A percentile compares a stretch with the other conserved stretches of the same genome.
Conservation (phyloP, 495 filamentous ascomycete species). For the Hypoxylon cercidicola region DNA sequence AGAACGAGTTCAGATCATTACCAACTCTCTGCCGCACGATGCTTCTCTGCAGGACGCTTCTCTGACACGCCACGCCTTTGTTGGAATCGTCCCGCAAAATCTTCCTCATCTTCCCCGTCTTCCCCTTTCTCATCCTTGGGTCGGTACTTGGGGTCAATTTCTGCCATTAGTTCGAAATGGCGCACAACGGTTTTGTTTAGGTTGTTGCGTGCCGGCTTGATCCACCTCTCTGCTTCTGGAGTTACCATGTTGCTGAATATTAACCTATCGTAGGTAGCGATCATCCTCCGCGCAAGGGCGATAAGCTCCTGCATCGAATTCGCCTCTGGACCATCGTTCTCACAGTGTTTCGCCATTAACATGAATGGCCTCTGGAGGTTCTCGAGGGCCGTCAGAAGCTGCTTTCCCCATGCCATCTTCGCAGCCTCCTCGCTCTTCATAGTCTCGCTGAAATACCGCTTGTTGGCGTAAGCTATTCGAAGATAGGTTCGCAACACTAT, state of each 20-base stretch:
- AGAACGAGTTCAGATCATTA: background rate
- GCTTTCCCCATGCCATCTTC: slow-evolving; percentile 45
- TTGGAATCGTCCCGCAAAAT: background rate
- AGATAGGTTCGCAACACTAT: slow-evolving; percentile 52
- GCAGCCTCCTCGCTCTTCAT: slow-evolving; percentile 23
- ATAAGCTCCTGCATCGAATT: slow-evolving; percentile 46
- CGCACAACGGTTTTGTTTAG: slow-evolving; percentile 37
- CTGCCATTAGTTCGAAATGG: slow-evolving; percentile 31
- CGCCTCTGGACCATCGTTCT: slow-evolving; percentile 27
- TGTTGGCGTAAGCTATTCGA: slow-evolving; percentile 49
- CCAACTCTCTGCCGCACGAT: background rate
- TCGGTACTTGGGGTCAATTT: slow-evolving; percentile 17
- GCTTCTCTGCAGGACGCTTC: background rate
- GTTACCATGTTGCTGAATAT: slow-evolving; percentile 35
- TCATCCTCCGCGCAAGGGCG: slow-evolving; percentile 54
- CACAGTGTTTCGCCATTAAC: slow-evolving; percentile 39
- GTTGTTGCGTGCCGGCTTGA: slow-evolving; percentile 42
- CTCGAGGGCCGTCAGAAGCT: slow-evolving; percentile 49
- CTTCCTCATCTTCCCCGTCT: slow-evolving; percentile 12
- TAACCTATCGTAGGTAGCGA: slow-evolving; percentile 51
- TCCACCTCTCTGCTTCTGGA: slow-evolving; percentile 18
- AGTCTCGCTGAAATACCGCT: slow-evolving; percentile 32
- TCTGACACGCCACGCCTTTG: background rate
- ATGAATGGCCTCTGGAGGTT: slow-evolving; percentile 53
- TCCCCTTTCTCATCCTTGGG: slow-evolving; percentile 10